Conservation (phyloP, 257 asterid species). For the Asclepias syriaca region DNA sequence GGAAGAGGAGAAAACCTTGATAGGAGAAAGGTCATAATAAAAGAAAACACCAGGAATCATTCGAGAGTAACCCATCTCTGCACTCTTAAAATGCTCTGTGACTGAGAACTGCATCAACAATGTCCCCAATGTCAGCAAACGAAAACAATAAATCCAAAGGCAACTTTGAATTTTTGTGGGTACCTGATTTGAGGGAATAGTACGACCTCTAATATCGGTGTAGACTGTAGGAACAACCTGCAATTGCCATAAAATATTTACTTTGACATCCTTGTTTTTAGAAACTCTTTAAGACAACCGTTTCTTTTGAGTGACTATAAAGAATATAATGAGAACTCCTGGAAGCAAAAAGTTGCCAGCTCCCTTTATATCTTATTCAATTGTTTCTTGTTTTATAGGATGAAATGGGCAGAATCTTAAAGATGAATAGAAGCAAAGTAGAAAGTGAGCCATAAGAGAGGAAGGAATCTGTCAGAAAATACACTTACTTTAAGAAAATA, state of each 20-base stretch:
- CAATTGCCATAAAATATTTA: conserved; percentile 27
- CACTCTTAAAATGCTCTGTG: conserved; percentile 77
- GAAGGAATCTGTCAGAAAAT: background rate
- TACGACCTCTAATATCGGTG: conserved; percentile 67
- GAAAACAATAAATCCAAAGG: conserved; percentile 7
- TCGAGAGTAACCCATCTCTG: conserved; percentile 52
- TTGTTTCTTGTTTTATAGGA: background rate
- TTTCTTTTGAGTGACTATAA: background rate
- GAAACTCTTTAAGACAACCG: conserved; percentile 14
- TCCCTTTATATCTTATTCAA: background rate
- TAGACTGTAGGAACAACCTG: conserved; percentile 96
- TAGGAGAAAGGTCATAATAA: conserved; percentile 93
- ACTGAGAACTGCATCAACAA: conserved; percentile 78
- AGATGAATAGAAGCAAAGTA: background rate
- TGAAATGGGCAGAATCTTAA: background rate
- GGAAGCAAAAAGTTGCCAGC: background rate
- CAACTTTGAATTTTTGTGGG: conserved; percentile 11
- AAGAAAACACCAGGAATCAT: conserved; percentile 87
- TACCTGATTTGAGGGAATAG: conserved; percentile 90
- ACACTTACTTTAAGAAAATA: conserved; percentile 75
- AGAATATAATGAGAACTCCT: background rate
- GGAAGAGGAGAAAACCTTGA: conserved; percentile 47
- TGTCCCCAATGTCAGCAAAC: conserved; percentile 4
- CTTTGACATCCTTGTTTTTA: conserved; percentile 6
- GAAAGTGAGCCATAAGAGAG: background rate